Base-by-base conservation (phyloP, 257 asterid genomes). In the Nicotiana undulata region DNA sequence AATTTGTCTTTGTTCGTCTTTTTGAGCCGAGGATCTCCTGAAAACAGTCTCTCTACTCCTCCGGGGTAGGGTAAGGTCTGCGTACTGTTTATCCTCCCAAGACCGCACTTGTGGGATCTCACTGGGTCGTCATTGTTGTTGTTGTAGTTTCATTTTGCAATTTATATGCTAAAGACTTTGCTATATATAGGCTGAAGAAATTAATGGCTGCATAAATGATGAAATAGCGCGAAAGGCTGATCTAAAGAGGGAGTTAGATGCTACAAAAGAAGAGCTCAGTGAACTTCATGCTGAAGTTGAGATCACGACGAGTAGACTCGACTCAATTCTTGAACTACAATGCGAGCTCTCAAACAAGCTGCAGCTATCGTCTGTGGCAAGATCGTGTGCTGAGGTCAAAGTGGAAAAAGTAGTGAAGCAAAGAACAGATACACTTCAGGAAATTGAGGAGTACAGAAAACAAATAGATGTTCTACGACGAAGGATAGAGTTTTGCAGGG, bases 401-500 rank as follows among this genome's bases (percentile, higher is more conserved):
- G 82, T 93, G 16, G 92, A 89, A 84, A 89, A 84, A 68, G 85
- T 88, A 31, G 90, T 86, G 63, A 74, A 75, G n/a, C 77, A 59
- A 26, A 87, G 92, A 83, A 81, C 85, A 5, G 83, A 88, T 26
- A 86, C 88, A 85, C 86, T 93, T 79, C 82, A 75, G 68, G 93
- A 89, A 74, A 91, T 90, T 3, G 95, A 90, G 85, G 86, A 86
- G 15, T 79, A 89, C 29, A 87, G 93, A 74, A 79, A 81, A 63
- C 90, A 90, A 53, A 88, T 90, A 76, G 88, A 84, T 63, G 90
- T 90, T 63, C 80, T 91, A 17, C 90, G 86, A 66, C 93, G 88
- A 22, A 86, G 94, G 53, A 91, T 90, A 7, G 93, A 90, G 79
- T 93, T 91, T 77, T 91, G 97, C 60, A 91, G 53, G 59, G 94